These are phyloP conservation scores for Pseudogymnoascus sp. DNA, from an alignment of 2,329 filamentous ascomycete genomes.

Conservation along the genomic window DNA sequence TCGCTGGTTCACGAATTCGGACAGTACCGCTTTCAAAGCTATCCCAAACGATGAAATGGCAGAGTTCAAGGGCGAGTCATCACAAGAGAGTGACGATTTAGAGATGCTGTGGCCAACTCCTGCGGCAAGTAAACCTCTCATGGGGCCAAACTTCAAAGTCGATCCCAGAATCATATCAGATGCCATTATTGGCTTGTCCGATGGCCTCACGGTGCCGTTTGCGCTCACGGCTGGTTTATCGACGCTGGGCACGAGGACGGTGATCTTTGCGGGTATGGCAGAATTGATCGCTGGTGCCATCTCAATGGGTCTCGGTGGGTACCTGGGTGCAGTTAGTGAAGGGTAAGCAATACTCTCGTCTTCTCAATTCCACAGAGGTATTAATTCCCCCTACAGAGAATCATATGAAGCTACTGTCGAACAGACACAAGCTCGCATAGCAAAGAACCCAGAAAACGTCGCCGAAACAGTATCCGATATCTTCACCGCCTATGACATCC, in stretches of 20 bases:
- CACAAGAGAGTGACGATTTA: not conserved
- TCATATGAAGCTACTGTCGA: slow-evolving; percentile 24
- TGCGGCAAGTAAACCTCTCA: not conserved
- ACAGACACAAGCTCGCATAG: slow-evolving; percentile 22
- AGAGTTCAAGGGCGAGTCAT: not conserved
- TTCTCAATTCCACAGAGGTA: not conserved
- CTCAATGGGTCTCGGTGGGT: slow-evolving; percentile 54
- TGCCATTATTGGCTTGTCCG: slow-evolving; percentile 52
- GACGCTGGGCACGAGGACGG: slow-evolving; percentile 40
- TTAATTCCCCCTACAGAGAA: slow-evolving; percentile 17
- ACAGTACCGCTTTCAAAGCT: not conserved
- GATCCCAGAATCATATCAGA: slow-evolving; percentile 36
- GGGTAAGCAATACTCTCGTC: slow-evolving; percentile 20
- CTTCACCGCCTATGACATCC: slow-evolving; percentile 27
- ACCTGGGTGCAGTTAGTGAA: slow-evolving; percentile 44
- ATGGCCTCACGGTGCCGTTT: slow-evolving; percentile 56
- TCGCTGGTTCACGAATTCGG: not conserved
- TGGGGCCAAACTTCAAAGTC: slow-evolving; percentile 13
- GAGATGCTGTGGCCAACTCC: slow-evolving; percentile 3
- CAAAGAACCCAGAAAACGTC: slow-evolving; percentile 20
- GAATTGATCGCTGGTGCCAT: slow-evolving; percentile 54
- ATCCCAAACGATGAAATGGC: not conserved
- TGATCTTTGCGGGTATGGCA: slow-evolving; percentile 50
- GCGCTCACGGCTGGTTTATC: slow-evolving; percentile 51
- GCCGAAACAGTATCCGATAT: slow-evolving; percentile 27